Base-by-base conservation (phyloP, 257 asterid genomes). In the Capsicum chinense region DNA sequence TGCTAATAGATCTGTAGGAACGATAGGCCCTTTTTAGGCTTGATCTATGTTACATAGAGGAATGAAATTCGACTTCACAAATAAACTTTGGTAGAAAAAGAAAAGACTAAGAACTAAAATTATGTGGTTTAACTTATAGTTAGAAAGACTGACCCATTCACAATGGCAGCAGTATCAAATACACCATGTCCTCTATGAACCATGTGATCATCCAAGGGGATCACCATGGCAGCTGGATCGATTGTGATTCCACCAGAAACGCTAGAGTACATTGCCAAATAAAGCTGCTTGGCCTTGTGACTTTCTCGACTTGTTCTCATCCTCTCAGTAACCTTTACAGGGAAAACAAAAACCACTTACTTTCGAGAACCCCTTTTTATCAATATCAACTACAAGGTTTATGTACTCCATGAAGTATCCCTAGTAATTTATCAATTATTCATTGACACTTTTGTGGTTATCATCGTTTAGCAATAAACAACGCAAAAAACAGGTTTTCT, bases 111-210 rank as follows among this genome's bases (percentile, higher is more conserved):
- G 19, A 82, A 33, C 54, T 17, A 33, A 37, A 60, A 79, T 19
- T 67, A 39, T 2, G 44, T 39, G 44, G 44, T 39, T 39, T 39
- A 39, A 39, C 44, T 39, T 39, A 39, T 66, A 39, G 83, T 37
- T 47, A 81, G 83, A 84, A 63, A 81, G 54, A 87, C 97, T 83
- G 71, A 95, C 98, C 99, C 98, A 50, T 93, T 94, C 84, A 89
- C 42, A 50, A 96, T 92, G 1, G 97, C 94, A 9, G 98, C 97
- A 13, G 99, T 96, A 66, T 96, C 99, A 81, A 96, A 96, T 81
- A 96, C 97, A 71, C 97, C 98, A 80, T 96, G 99, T 47, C 99
- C 98, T 92, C 99, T 88, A 83, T 96, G 99, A 85, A 94, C 98
- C 88, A 96, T 92, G 91, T 96, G 99, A 80, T 96, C 99, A 84